phyloP scores from a whole-genome alignment of 1,284 basidiomycete species.

The Volvariella surrecta region DNA sequence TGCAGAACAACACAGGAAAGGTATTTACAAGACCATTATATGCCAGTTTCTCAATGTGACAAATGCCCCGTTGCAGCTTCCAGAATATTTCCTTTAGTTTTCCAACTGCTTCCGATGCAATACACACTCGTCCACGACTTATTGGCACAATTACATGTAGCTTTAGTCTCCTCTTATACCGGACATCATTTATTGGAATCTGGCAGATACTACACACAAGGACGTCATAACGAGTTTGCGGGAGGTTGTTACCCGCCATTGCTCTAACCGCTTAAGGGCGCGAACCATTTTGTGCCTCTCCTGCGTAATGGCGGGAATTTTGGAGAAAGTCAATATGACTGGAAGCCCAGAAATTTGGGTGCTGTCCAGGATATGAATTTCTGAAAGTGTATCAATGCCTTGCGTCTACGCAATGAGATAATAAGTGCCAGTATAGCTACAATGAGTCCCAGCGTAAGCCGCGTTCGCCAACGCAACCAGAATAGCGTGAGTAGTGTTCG shows the following conservation, averaged over 20 bases:
- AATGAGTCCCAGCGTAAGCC: constrained; percentile 26
- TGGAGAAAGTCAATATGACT: too few relatives aligned
- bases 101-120: too few relatives aligned
- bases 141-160: too few relatives aligned
- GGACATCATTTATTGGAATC: too few relatives aligned
- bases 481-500: constrained; percentile 56
- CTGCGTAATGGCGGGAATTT: too few relatives aligned
- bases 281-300: too few relatives aligned
- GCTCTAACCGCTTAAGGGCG: too few relatives aligned
- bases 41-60: not conserved
- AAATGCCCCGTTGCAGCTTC: constrained; percentile 31
- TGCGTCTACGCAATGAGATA: constrained; percentile 16
- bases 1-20: constrained; percentile 62
- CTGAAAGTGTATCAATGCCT: not conserved
- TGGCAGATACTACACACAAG: too few relatives aligned
- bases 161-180: too few relatives aligned
- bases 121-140: too few relatives aligned
- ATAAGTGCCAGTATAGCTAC: constrained; percentile 16
- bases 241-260: too few relatives aligned
- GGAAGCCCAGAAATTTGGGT: not conserved
- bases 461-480: constrained; percentile 54
- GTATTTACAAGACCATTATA: constrained; percentile 25
- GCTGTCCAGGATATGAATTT: not conserved
- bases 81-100: constrained; percentile 60
- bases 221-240: too few relatives aligned